Evolutionary conservation across 1,284 basidiomycete species (phyloP), one percentile per base, ranked within the genome.

Genomic region (Entoloma clypeatum): DNA sequence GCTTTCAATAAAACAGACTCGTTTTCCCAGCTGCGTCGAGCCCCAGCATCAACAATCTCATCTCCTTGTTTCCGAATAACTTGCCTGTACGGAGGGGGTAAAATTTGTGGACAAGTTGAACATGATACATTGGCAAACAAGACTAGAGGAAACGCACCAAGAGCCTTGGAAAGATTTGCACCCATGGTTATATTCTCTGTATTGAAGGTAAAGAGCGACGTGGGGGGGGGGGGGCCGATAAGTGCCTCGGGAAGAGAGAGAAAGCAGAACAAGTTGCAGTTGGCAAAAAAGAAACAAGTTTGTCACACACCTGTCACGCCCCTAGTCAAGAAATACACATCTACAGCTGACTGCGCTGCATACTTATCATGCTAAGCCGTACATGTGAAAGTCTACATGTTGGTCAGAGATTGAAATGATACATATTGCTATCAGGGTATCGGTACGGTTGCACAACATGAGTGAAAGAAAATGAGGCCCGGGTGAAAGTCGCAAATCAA

Each of bases 41-140:
- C 44, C 93, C 93, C 57, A 97, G 72, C 93, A 88, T 88, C 59
- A 87, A 65, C 62, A 87, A 61, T 57, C 95, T 84, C 94, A 99
- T 98, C 76, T 99, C 96, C 79, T 94, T 97, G 80, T 96, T 99
- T 64, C 95, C 94, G 64, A 99, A 98, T 62, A 99, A 79, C 72
- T 88, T 90, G 65, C 80, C 86, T 86, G 72, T 61, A 48, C 66
- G 58, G 49, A 43, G 38, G 17, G 44, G 49, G 22, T 25, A 27
- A 45, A 48, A 49, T 21, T 41, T 44, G 28, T 24, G 34, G 34
- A 21, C 38, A 36, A 30, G 40, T 26, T 24, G 41, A 23, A 37
- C 23, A 32, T 25, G 38, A 46, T 39, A 35, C 43, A 35, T 44
- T 38, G 34, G 16, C 39, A 28, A n/a, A 13, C 17, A 36, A 14